Evolutionary conservation across 352 stramenopile genomes (phyloP).

Genomic region (Phytophthora sp.): DNA sequence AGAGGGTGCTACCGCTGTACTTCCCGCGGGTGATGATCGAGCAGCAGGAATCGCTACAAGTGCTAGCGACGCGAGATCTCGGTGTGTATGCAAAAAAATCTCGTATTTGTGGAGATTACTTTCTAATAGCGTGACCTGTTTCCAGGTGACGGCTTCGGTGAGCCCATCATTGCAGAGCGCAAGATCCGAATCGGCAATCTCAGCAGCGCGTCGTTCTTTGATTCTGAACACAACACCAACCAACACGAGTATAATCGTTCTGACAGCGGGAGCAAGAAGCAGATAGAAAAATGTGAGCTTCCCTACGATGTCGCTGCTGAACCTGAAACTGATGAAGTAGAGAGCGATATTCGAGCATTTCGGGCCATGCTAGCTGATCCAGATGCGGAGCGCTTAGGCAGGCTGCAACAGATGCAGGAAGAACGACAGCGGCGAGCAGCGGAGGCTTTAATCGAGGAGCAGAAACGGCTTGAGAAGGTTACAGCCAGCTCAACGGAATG

Average conservation of each 20-base stretch:
- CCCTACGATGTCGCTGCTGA: neutral
- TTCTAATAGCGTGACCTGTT: neutral
- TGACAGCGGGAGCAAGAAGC: neutral
- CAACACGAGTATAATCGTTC: conserved; percentile 26
- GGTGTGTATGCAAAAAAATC: too few species aligned
- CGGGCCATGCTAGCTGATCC: conserved; percentile 64
- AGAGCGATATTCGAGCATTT: conserved; percentile 59
- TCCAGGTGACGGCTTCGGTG: conserved; percentile 68
- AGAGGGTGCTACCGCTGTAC: conserved; percentile 71
- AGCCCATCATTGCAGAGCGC: conserved; percentile 81
- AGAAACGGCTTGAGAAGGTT: conserved; percentile 28
- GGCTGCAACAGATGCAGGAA: conserved; percentile 44
- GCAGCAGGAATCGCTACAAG: conserved; percentile 26
- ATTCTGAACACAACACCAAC: conserved; percentile 29
- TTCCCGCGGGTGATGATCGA: conserved; percentile 64
- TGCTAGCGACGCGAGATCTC: conserved; percentile 47
- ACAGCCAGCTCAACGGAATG: conserved; percentile 25
- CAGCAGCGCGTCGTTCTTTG: conserved; percentile 17
- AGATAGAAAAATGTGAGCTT: neutral
- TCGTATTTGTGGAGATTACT: too few species aligned
- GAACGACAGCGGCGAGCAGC: conserved; percentile 42
- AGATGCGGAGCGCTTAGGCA: conserved; percentile 58
- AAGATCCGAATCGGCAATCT: conserved; percentile 74
- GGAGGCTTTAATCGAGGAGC: conserved; percentile 25
- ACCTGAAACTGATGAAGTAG: conserved; percentile 36